Base-by-base conservation (phyloP, 1,284 basidiomycete genomes). In the Chalciporus sp. region DNA sequence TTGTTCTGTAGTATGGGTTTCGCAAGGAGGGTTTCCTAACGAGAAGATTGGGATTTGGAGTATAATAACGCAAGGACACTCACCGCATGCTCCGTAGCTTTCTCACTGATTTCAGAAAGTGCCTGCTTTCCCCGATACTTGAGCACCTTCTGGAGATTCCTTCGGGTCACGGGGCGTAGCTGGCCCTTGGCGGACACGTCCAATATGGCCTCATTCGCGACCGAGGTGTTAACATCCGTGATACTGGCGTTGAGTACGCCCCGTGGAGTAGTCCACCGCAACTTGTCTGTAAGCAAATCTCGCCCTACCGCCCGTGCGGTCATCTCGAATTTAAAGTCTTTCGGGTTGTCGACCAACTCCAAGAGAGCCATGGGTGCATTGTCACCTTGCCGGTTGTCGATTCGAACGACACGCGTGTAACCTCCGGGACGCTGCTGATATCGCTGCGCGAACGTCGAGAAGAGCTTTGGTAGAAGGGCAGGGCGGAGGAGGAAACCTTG, bases 361-460 rank as follows among this genome's bases (percentile, higher is more conserved):
- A 99, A 74, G 54, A 99, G 84, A 4, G 96, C 96, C 59, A 89
- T 82, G 1, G 94, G 94, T 28, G 97, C 97, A 68, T 97, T 92
- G 77, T 99, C 97, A 23, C 95, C 95, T 53, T 78, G 80, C 17
- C 96, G 84, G 70, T 90, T 84, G 39, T 96, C 97, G 61, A 87
- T 92, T 68, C 90, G 92, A 70, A 94, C 88, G 59, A 99, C 88
- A 26, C 97, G 86, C 7, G 97, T 99, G 77, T 98, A 99, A 7
- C 97, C 97, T 10, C 97, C 97, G 5, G 88, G 88, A 6, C 97
- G 84, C 19, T 81, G 69, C 1, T 84, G 81, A 73, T 98, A 99
- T 42, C 97, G 88, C 59, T 84, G 70, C 0, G 94, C 86, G 52
- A 98, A 86, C 7, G 84, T 83, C 10, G 79, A 79, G 69, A 98